Conservation (phyloP, 2,329 filamentous ascomycete genomes). For the Rhynchosporium secalis region DNA sequence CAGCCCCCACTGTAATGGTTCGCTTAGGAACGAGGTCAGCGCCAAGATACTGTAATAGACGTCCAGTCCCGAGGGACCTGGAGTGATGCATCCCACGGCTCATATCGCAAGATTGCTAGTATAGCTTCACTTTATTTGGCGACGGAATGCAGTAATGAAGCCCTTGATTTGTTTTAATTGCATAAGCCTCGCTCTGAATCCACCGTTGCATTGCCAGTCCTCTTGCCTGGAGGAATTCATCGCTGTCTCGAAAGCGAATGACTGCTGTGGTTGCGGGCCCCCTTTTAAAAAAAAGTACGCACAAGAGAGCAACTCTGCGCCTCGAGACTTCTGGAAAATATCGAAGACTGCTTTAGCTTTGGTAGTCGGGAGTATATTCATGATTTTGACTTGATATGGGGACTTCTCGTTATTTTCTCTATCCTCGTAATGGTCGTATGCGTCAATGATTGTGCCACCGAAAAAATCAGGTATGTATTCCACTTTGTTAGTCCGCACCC, state of each 20-base stretch:
- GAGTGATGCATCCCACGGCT: neutral
- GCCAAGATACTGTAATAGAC: neutral
- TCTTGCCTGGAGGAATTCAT: neutral
- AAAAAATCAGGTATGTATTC: neutral
- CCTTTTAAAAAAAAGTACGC: neutral
- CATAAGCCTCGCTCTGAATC: neutral
- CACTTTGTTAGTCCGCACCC: too few relatives aligned
- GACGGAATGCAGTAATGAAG: neutral
- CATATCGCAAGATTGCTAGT: neutral
- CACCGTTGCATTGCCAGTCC: neutral
- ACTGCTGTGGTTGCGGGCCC: neutral
- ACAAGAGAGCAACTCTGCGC: neutral
- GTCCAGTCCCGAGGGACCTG: neutral
- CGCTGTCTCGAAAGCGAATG: neutral
- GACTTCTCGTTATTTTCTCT: neutral
- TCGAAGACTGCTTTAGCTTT: neutral
- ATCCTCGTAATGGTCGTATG: neutral
- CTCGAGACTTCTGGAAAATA: neutral
- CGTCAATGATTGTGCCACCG: neutral
- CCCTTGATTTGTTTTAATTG: neutral
- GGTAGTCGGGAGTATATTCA: neutral
- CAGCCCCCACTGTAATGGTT: neutral
- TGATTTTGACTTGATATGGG: neutral
- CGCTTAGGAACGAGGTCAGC: conserved; percentile 11
- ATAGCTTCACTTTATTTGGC: neutral